Base-by-base conservation (phyloP, 2,329 filamentous ascomycete genomes). In the Pseudogymnoascus sp. region DNA sequence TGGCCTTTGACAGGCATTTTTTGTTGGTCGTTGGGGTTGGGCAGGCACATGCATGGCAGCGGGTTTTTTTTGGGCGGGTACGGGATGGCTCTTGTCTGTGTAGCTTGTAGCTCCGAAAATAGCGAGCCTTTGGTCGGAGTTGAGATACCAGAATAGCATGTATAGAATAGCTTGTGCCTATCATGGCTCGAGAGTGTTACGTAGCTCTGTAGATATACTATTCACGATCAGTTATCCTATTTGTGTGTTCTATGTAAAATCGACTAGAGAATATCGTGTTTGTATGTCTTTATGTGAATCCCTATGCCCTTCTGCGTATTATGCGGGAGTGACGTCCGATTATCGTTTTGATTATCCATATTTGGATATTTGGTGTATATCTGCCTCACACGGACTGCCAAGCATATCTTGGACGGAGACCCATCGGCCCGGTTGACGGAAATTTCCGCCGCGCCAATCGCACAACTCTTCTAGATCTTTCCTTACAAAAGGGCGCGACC, bases 401-500 rank as follows among this genome's bases (percentile, higher is more conserved):
- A 53, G 46, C 4, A n/a, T 50, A 31, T 26, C n/a, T 12, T 53
- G 46, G 46, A 53, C 46, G 46, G 46, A 31, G 31, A 24, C 19
- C 22, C 24, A 6, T 33, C 56, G 56, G 56, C 33, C 56, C 56
- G 56, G 33, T n/a, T 24, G 37, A 16, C 56, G 56, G 37, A 40
- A 60, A 60, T 16, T 24, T 37, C 56, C 56, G 46, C 26, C 16
- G 16, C 56, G 56, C 56, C 56, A 60, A 38, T 38, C 33, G 33
- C 33, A 60, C 56, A 40, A 60, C 16, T 38, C 56, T 60, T 60
- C 56, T 60, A 60, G 56, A 60, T 37, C 56, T 38, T 60, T 60
- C 56, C 37, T 16, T 60, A 53, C 46, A 53, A 53, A 53, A 53
- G 46, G 46, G 46, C 46, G 46, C 26, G 46, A 11, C 46, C 3